Evolutionary conservation across 169 alveolate genomes (phyloP).

Genomic region (Cryptosporidium baileyi): DNA sequence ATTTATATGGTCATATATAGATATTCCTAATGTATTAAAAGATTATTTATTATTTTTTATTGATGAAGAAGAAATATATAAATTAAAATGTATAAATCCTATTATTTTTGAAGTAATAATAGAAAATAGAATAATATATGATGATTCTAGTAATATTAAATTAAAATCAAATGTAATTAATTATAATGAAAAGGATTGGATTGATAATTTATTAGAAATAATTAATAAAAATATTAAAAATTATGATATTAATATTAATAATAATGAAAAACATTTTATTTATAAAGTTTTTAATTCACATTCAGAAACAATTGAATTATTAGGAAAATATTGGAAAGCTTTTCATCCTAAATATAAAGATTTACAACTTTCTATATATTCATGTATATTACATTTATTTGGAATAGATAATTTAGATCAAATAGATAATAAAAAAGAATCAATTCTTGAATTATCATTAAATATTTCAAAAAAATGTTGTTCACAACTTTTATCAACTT

Average conservation of each 20-base stretch:
- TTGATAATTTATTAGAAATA: neutral
- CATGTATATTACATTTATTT: slow-evolving; percentile 39
- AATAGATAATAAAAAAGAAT: neutral
- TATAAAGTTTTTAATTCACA: slow-evolving; percentile 6
- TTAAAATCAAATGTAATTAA: neutral
- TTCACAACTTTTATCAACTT: slow-evolving; percentile 18
- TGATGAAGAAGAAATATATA: neutral
- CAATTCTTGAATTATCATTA: neutral
- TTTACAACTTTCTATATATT: slow-evolving; percentile 29
- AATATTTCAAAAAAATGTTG: slow-evolving; percentile 33
- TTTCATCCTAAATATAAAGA: slow-evolving; percentile 49
- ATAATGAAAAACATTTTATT: neutral
- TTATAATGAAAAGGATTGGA: neutral
- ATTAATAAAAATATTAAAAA: neutral
- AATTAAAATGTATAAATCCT: slow-evolving; percentile 11
- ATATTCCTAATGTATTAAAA: slow-evolving; percentile 1
- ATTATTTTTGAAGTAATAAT: neutral
- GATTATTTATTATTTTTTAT: neutral
- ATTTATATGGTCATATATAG: slow-evolving; percentile 58
- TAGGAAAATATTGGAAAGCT: slow-evolving; percentile 38
- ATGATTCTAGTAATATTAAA: neutral
- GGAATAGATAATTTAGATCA: slow-evolving; percentile 4
- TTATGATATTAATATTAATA: neutral
- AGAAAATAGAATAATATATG: neutral
- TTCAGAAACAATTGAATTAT: neutral